phyloP scores from a whole-genome alignment of 2,329 filamentous ascomycete genomes.

The Phoma sp. region DNA sequence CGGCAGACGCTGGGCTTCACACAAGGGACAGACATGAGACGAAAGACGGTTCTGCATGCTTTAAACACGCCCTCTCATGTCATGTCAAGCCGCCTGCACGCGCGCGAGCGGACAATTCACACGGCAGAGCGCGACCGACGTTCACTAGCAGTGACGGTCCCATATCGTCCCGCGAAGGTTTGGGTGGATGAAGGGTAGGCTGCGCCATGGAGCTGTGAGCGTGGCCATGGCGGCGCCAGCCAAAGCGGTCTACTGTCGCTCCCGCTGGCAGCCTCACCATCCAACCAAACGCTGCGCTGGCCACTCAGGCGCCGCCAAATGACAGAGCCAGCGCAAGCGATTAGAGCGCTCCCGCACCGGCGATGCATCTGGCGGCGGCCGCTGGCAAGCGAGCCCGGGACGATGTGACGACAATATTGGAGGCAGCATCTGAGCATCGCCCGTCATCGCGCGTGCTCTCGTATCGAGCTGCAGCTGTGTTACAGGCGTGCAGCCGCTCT shows the following conservation, averaged over 20 bases:
- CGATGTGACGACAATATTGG: conserved; percentile 26
- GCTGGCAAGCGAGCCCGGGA: conserved; percentile 27
- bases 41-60: conserved; percentile 34
- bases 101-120: conserved; percentile 12
- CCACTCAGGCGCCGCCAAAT: conserved; percentile 23
- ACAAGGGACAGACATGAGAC: conserved; percentile 37
- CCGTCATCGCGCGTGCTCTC: conserved; percentile 18
- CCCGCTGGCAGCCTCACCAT: conserved; percentile 19
- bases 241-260: conserved; percentile 35
- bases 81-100: conserved; percentile 35
- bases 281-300: conserved; percentile 8
- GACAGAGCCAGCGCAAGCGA: conserved; percentile 15
- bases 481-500: background rate
- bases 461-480: conserved; percentile 13
- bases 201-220: background rate
- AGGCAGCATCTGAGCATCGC: conserved; percentile 20
- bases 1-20: conserved; percentile 25
- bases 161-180: conserved; percentile 25
- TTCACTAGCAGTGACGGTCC: conserved; percentile 18
- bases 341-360: conserved; percentile 21
- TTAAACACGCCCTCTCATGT: conserved; percentile 28
- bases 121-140: conserved; percentile 17
- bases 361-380: conserved; percentile 29
- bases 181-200: conserved; percentile 8
- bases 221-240: conserved; percentile 16